phyloP scores from a whole-genome alignment of 129 eudicot species.

The Flaveria ramosissima region DNA sequence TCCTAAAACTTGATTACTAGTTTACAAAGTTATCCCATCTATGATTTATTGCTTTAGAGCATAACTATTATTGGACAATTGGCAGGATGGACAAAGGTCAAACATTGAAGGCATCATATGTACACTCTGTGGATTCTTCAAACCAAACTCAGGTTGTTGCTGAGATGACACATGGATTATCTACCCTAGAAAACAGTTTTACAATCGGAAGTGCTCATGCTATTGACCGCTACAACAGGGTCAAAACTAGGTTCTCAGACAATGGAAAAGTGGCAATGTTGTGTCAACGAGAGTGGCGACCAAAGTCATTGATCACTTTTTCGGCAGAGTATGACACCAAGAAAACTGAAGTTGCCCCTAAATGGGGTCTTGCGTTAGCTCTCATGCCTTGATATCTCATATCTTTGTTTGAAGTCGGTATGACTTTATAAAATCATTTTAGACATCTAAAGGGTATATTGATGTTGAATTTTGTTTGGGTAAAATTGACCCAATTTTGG shows the following conservation, averaged over 20 bases:
- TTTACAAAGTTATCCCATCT: background rate
- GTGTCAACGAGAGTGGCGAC: conserved; percentile 91
- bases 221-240: conserved; percentile 55
- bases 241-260: conserved; percentile 68
- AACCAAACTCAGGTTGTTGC: conserved; percentile 70
- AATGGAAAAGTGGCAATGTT: conserved; percentile 70
- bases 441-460: conserved; percentile 30
- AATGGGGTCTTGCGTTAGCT: conserved; percentile 72
- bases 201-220: conserved; percentile 69
- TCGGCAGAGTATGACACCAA: conserved; percentile 82
- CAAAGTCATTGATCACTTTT: conserved; percentile 73
- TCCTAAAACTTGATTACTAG: no score
- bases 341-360: conserved; percentile 53
- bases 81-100: conserved; percentile 87
- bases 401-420: conserved; percentile 32
- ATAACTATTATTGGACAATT: conserved; percentile 1
- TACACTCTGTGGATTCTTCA: conserved; percentile 60
- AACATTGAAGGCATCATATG: conserved; percentile 79
- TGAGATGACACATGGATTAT: conserved; percentile 73
- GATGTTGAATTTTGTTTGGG: conserved; percentile 32
- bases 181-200: conserved; percentile 62
- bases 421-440: conserved; percentile 26
- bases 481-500: conserved; percentile 46
- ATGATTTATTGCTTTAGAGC: background rate
- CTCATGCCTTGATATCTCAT: conserved; percentile 57